A percentile compares a stretch with the other conserved stretches of the same genome.
These are phyloP conservation scores for Pseudonitzschia pungens DNA, from an alignment of 108 stramenopile genomes.

Conservation along the genomic window DNA sequence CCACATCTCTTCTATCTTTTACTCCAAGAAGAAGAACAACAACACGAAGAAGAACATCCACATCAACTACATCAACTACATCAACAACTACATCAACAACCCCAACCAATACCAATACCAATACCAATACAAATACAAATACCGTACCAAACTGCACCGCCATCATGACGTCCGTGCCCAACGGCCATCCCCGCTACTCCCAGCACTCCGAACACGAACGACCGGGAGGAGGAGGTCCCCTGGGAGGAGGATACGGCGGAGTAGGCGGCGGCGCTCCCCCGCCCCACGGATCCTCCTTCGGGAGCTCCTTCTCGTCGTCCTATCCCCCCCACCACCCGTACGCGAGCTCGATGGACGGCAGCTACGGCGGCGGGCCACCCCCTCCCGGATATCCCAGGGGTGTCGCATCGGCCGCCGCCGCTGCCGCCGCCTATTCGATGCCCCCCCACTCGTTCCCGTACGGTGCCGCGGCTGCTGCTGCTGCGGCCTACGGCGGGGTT, in stretches of 20 bases:
- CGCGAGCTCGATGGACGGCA: not conserved
- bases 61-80: too few species aligned
- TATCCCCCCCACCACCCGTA: not conserved
- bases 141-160: too few species aligned
- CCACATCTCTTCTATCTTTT: too few species aligned
- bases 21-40: not conserved
- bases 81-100: too few species aligned
- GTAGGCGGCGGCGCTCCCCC: not conserved
- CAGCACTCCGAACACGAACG: not conserved
- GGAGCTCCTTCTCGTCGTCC: not conserved
- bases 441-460: not conserved
- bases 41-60: not conserved
- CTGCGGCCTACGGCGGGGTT: not conserved
- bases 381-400: not conserved
- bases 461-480: not conserved
- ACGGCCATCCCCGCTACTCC: slow-evolving; percentile 4
- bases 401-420: not conserved
- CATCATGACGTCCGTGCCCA: not conserved
- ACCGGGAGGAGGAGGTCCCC: not conserved
- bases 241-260: not conserved
- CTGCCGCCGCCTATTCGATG: not conserved
- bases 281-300: not conserved
- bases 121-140: not conserved
- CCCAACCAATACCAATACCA: not conserved
- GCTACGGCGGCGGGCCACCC: not conserved